phyloP scores from a whole-genome alignment of 2,329 filamentous ascomycete species.

The Venturia asperata region DNA sequence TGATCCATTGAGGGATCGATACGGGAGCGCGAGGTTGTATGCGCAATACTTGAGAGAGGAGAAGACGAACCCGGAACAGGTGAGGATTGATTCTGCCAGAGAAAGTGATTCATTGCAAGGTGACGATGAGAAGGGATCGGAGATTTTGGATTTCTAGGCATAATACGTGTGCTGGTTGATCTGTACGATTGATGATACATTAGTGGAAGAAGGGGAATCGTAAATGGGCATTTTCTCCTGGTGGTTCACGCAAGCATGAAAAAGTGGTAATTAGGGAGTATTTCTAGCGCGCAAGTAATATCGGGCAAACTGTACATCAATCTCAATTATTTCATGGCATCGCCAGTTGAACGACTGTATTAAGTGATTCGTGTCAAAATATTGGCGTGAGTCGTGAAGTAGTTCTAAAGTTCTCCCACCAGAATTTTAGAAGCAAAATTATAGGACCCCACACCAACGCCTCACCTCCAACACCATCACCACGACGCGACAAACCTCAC shows the following conservation, averaged over 20 bases:
- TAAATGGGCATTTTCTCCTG: not conserved
- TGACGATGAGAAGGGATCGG: not conserved
- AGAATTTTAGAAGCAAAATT: slow-evolving; percentile 2
- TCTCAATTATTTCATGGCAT: no score
- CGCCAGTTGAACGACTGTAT: no score
- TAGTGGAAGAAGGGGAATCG: not conserved
- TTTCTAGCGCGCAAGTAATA: not conserved
- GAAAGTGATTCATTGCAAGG: not conserved
- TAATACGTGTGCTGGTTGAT: not conserved
- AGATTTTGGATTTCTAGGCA: not conserved
- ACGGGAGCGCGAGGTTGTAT: slow-evolving; percentile 30
- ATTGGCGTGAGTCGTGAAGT: not conserved
- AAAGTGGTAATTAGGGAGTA: not conserved
- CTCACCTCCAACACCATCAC: not conserved
- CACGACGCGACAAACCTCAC: not conserved
- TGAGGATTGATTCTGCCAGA: not conserved
- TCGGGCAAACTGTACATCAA: not conserved
- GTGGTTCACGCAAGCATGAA: not conserved
- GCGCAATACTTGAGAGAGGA: slow-evolving; percentile 29
- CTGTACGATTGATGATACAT: not conserved
- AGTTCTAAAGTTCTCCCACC: not conserved
- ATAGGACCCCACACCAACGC: slow-evolving; percentile 4
- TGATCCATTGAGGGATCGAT: slow-evolving; percentile 18
- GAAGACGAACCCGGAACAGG: not conserved
- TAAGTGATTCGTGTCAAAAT: not conserved